Base-by-base conservation (phyloP, 192 early-diverging fungal species). In the Hyaloraphidium curvatum region DNA sequence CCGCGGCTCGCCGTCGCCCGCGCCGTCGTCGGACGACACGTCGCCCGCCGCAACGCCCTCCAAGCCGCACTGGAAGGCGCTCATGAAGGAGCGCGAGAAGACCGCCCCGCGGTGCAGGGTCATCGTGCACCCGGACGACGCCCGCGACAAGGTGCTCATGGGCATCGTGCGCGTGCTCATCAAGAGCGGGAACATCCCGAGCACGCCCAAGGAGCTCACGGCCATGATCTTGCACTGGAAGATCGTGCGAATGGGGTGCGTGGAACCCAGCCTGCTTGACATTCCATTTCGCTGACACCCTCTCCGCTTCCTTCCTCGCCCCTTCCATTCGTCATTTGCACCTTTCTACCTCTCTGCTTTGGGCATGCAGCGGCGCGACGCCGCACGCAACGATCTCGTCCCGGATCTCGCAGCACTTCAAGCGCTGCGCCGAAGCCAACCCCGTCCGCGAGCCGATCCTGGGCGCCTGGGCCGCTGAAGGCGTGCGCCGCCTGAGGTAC, bases 371-470 rank as follows among this genome's bases (percentile, higher is more conserved):
- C 30, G 84, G 87, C 28, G 74, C 79, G 28, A 89, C 87, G 17
- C 84, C 87, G 22, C 84, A 81, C 65, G 87, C 84, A 0, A 89
- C 87, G 13, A 84, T 89, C 23, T 87, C 84, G 13, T 89, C 84
- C 28, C 76, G 84, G 30, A 89, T 89, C 59, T 87, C 84, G 1
- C 84, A 89, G 59, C 87, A 89, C 57, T 89, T 87, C 53, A 84
- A 86, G 57, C 77, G 83, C 40, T 78, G 79, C 29, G 69, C 80
- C 25, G 83, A 86, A 37, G 78, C 80, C 60, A 69, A 71, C 22
- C n/a, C n/a, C n/a, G n/a, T n/a, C n/a, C 70, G 83, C 13, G 71
- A 77, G 16, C 81, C 83, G 22, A 62, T 85, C 9, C 67, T 85
- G 0, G 81, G 79, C 16, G 77, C 78, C 30, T 37, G 33, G 33